Evolutionary conservation across 371 early-diverging fungal genomes (phyloP), one percentile per base, ranked within the genome.

Genomic region (Saksenaea oblongispora): DNA sequence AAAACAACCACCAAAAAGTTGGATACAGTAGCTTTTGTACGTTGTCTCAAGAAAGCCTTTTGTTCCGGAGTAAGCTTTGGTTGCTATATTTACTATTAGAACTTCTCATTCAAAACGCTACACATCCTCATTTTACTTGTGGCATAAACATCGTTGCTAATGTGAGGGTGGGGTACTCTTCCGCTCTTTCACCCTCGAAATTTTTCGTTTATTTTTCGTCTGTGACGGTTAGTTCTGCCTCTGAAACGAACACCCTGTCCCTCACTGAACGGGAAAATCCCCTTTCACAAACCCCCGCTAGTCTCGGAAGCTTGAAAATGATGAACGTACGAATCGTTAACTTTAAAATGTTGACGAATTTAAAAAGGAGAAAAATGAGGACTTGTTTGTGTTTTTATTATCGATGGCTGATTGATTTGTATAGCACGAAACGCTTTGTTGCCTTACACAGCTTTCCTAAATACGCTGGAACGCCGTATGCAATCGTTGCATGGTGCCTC

Each of bases 21-120:
- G 41, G 74, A 70, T 10, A 79, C 76, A 44, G 75, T 76, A 17
- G 67, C 72, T 42, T 78, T 61, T 9, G 80, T 82, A 55, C 75
- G 74, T 61, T 71, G 72, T 66, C 80, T 70, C 28, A 82, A 69
- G 64, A 78, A 65, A 26, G 75, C 75, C 70, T 76, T 82, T 67
- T 82, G 78, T 59, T 82, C 83, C 39, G 78, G 72, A 51, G 83
- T 78, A 59, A 82, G 70, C 65, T 74, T 74, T 34, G 78, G 79
- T 74, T 82, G 78, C 76, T 79, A 61, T 62, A 15, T 35, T 66
- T 11, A 59, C 62, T 39, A 67, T 75, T 62, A 54, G 65, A 44
- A 10, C 4, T 10, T 31, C 35, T 28, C 35, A 41, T 34, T 14
- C 22, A 34, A 24, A 28, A 34, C 26, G 47, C 14, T 17, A 9